These are phyloP conservation scores for Stylonectria norvegica DNA, from an alignment of 2,329 filamentous ascomycete genomes.

Conservation along the genomic window DNA sequence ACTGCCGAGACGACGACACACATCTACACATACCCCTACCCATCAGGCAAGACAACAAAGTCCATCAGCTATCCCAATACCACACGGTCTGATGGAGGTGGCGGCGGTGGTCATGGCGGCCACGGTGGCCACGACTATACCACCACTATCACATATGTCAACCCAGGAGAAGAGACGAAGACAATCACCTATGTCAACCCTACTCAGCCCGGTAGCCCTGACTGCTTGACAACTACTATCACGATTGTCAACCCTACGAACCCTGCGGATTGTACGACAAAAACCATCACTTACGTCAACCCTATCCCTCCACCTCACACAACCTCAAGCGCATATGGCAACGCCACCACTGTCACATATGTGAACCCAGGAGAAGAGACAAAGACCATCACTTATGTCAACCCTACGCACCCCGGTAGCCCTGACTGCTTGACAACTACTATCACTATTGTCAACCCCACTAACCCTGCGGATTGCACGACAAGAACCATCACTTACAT, in stretches of 20 bases:
- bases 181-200: slow-evolving; percentile 1
- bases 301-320: slow-evolving; percentile 23
- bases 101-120: too few species aligned
- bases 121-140: slow-evolving; percentile 4
- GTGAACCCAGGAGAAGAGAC: neutral
- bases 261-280: slow-evolving; percentile 22
- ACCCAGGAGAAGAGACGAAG: neutral
- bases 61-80: too few species aligned
- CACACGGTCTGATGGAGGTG: too few species aligned
- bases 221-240: too few species aligned
- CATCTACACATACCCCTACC: too few species aligned
- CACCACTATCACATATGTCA: too few species aligned
- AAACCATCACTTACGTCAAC: slow-evolving; percentile 25
- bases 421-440: neutral
- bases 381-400: neutral
- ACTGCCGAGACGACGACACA: too few species aligned
- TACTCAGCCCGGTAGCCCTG: slow-evolving; percentile 16
- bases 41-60: too few species aligned
- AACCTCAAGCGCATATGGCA: too few species aligned
- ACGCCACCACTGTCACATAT: too few species aligned
- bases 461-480: slow-evolving; percentile 19
- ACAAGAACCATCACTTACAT: slow-evolving; percentile 27
- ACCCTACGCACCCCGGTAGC: neutral
- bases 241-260: slow-evolving; percentile 18
- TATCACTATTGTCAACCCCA: slow-evolving; percentile 24